phyloP scores from a whole-genome alignment of 2,329 filamentous ascomycete genomes.

The Venturia aucupariae region DNA sequence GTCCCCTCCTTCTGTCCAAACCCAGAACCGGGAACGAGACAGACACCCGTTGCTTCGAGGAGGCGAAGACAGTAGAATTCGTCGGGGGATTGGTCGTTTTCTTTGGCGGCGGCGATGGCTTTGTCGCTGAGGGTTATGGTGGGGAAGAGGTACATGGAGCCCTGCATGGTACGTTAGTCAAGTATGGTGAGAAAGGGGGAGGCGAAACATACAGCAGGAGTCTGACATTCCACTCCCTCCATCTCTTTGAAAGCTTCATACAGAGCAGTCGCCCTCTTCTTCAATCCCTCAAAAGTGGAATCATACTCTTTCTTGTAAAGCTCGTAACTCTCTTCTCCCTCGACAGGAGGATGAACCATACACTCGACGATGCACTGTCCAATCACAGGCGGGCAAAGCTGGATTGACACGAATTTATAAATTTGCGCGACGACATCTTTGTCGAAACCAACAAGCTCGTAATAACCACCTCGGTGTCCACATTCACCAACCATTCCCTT shows the following conservation, averaged over 20 bases:
- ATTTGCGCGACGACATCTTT: constrained; percentile 79
- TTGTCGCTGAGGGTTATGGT: constrained; percentile 72
- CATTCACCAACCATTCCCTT: constrained; percentile 99
- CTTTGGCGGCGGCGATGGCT: constrained; percentile 63
- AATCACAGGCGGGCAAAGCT: constrained; percentile 88
- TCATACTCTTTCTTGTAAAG: constrained; percentile 82
- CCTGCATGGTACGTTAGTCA: constrained; percentile 38
- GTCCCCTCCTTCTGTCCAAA: constrained; percentile 92
- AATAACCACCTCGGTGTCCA: constrained; percentile 94
- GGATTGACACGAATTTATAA: constrained; percentile 98
- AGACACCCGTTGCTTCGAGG: constrained; percentile 89
- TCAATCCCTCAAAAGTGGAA: constrained; percentile 68
- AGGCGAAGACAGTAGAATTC: constrained; percentile 91
- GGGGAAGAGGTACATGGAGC: constrained; percentile 98
- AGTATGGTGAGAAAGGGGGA: neutral
- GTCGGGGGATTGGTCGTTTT: constrained; percentile 67
- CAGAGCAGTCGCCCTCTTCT: constrained; percentile 70
- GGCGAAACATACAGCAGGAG: constrained; percentile 52
- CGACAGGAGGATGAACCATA: constrained; percentile 90
- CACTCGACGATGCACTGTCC: constrained; percentile 94
- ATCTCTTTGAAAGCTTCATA: constrained; percentile 87
- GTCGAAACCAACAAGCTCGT: constrained; percentile 89
- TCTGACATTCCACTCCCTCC: constrained; percentile 88
- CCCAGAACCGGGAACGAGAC: constrained; percentile 82
- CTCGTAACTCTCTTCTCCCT: constrained; percentile 73